phyloP scores from a whole-genome alignment of 495 filamentous ascomycete genomes.

The Annulohypoxylon moriforme region DNA sequence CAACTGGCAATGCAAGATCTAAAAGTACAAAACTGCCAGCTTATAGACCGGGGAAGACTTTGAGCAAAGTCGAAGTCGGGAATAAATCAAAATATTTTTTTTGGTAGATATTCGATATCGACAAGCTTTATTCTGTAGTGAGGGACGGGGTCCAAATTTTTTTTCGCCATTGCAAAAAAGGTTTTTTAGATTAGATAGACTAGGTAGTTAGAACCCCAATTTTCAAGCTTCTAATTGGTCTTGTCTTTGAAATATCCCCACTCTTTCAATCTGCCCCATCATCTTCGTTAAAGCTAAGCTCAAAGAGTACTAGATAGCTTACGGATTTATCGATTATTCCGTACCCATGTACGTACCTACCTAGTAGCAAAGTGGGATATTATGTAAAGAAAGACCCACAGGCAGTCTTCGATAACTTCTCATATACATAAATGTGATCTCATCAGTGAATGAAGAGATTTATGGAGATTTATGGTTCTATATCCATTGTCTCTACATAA shows the following conservation, averaged over 20 bases:
- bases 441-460: constrained; percentile 1
- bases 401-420: not conserved
- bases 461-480: not conserved
- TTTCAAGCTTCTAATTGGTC: constrained; percentile 19
- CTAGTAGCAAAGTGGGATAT: not conserved
- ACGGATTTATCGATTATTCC: constrained; percentile 19
- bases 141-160: constrained; percentile 34
- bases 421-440: constrained; percentile 18
- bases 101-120: constrained; percentile 14
- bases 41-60: constrained; percentile 21
- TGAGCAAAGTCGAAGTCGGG: constrained; percentile 13
- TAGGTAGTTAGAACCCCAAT: not conserved
- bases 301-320: not conserved
- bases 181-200: constrained; percentile 21
- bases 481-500: not conserved
- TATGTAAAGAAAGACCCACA: not conserved
- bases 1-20: not conserved
- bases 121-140: constrained; percentile 22
- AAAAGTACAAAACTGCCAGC: constrained; percentile 15
- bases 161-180: constrained; percentile 19
- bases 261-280: not conserved
- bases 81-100: not conserved
- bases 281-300: constrained; percentile 11
- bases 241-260: not conserved
- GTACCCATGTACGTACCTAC: not conserved